Conservation (phyloP, 306 rosid species). For the Begonia fuchsioides region DNA sequence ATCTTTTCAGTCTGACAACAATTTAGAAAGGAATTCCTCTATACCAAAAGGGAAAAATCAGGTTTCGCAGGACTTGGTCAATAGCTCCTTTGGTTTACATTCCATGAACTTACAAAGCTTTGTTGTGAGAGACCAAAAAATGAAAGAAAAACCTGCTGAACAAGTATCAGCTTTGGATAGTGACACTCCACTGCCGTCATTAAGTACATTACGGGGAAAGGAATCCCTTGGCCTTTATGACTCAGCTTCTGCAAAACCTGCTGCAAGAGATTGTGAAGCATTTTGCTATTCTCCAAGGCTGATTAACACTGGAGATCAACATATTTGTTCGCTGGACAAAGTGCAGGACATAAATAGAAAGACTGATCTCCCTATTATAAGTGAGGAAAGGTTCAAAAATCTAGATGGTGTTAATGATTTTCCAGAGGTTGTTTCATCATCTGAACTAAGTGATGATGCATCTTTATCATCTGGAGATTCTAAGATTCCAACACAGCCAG, state of each 20-base stretch:
- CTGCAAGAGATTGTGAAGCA: slow-evolving; percentile 68
- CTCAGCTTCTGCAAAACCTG: slow-evolving; percentile 38
- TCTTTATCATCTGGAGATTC: slow-evolving; percentile 36
- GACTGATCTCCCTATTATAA: slow-evolving; percentile 26
- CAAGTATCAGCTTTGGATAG: slow-evolving; percentile 28
- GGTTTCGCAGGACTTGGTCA: slow-evolving; percentile 35
- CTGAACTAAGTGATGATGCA: slow-evolving; percentile 25
- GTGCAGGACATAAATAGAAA: slow-evolving; percentile 46
- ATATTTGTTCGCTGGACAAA: slow-evolving; percentile 49
- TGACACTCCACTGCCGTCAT: slow-evolving; percentile 20
- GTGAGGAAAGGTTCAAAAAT: slow-evolving; percentile 46
- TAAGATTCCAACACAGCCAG: slow-evolving; percentile 25
- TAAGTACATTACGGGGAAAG: slow-evolving; percentile 30
- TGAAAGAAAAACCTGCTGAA: slow-evolving; percentile 30
- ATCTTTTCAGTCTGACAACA: slow-evolving; percentile 26
- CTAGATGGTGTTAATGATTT: slow-evolving; percentile 37
- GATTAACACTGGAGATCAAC: slow-evolving; percentile 35
- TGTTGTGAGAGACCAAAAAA: slow-evolving; percentile 32
- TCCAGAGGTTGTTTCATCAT: slow-evolving; percentile 30
- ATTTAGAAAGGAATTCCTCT: slow-evolving; percentile 19
- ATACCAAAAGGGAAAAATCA: slow-evolving; percentile 28
- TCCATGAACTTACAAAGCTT: slow-evolving; percentile 31
- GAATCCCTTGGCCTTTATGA: slow-evolving; percentile 28
- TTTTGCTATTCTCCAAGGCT: slow-evolving; percentile 75
- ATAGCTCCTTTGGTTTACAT: slow-evolving; percentile 27